Percentiles rank a stretch among this genome's conserved stretches.
Conservation (phyloP, 2,329 filamentous ascomycete genomes). For the Trichoderma polysporum region DNA sequence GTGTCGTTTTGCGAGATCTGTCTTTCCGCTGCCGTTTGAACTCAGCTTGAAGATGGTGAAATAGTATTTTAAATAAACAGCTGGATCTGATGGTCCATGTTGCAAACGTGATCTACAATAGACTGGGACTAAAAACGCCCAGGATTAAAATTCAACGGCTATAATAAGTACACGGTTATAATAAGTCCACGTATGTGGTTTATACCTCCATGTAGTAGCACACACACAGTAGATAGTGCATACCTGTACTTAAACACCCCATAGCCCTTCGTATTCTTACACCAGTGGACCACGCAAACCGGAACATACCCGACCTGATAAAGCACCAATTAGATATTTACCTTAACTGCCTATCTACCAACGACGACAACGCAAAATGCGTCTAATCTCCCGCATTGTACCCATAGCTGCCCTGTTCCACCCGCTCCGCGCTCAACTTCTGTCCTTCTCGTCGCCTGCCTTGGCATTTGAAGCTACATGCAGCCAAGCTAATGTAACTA, state of each 20-base stretch:
- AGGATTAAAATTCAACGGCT: neutral
- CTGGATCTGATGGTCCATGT: neutral
- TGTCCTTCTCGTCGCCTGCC: neutral
- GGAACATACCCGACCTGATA: too few species aligned
- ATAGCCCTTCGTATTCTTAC: neutral
- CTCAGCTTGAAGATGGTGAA: neutral
- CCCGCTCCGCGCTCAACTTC: neutral
- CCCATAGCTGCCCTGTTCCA: neutral
- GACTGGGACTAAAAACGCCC: neutral
- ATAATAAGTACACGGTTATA: neutral
- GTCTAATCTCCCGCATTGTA: neutral
- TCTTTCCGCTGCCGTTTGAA: too few species aligned
- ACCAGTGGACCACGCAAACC: too few species aligned
- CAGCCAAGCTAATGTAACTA: neutral
- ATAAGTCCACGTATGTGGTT: too few species aligned
- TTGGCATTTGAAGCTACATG: neutral
- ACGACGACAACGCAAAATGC: neutral
- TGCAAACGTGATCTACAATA: too few species aligned
- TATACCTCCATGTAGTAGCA: too few species aligned
- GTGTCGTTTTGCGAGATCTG: too few species aligned
- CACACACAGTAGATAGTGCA: neutral
- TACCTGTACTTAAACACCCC: neutral
- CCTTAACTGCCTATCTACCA: neutral
- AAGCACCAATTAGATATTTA: neutral
- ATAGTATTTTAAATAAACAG: neutral